Evolutionary conservation across 805 yeast species (phyloP).

Genomic region (Ogataea methylovora): DNA sequence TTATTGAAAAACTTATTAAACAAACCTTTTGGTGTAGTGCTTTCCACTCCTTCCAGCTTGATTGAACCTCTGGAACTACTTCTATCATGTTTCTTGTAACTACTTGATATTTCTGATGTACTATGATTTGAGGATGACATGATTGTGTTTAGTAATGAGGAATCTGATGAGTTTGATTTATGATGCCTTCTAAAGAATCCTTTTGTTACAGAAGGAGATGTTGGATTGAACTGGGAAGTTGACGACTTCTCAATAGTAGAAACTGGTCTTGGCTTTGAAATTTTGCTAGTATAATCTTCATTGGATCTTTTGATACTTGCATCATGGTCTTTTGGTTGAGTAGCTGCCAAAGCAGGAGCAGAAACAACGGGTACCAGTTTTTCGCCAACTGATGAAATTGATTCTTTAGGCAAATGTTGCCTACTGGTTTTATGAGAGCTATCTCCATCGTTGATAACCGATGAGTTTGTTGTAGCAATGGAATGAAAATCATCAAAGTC

Average conservation of each 20-base stretch:
- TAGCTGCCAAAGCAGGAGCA: conserved; percentile 21
- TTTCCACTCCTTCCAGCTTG: conserved; percentile 10
- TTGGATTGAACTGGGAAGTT: conserved; percentile 9
- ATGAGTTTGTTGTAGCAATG: not conserved
- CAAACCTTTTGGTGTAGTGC: conserved; percentile 20
- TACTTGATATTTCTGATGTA: conserved; percentile 4
- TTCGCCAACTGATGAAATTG: conserved; percentile 8
- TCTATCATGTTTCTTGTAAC: conserved; percentile 14
- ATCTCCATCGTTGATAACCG: not conserved
- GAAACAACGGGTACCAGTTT: conserved; percentile 28
- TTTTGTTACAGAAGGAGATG: conserved; percentile 29
- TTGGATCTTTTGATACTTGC: too few species aligned
- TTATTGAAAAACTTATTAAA: conserved; percentile 25
- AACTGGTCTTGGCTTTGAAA: conserved; percentile 23
- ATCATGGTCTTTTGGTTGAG: not conserved
- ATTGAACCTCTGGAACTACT: conserved; percentile 21
- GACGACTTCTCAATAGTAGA: conserved; percentile 29
- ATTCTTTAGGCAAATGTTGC: too few species aligned
- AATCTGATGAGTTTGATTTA: conserved; percentile 55
- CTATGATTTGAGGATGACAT: conserved; percentile 3
- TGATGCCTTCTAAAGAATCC: conserved; percentile 58
- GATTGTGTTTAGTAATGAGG: conserved; percentile 30
- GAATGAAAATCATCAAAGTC: conserved; percentile 1
- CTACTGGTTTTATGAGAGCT: too few species aligned
- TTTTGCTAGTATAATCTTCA: not conserved